Evolutionary conservation across 2,329 filamentous ascomycete species (phyloP).

Genomic region (Cryphonectria carpinicola): DNA sequence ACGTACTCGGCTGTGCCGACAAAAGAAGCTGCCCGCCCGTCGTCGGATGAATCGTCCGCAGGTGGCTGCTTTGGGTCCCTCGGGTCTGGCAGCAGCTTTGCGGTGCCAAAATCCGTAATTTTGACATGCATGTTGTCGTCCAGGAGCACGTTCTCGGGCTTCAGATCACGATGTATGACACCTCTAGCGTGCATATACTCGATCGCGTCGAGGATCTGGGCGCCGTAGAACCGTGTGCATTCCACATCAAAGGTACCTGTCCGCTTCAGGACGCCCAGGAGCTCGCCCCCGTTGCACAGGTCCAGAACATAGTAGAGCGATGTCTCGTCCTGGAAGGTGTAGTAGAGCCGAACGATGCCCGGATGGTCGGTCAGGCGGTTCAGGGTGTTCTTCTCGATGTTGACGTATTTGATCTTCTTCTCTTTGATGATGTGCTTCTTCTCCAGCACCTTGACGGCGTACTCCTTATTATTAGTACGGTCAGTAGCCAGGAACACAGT

Average conservation of each 20-base stretch:
- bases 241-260: constrained; percentile 94
- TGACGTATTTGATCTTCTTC: constrained; percentile 99
- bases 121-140: constrained; percentile 98
- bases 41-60: constrained; percentile 46
- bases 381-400: constrained; percentile 97
- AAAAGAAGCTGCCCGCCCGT: constrained; percentile 85
- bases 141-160: constrained; percentile 94
- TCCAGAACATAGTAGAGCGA: constrained; percentile 97
- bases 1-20: constrained; percentile 98
- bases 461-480: constrained; percentile 87
- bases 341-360: constrained; percentile 94
- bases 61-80: constrained; percentile 49
- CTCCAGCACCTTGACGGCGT: constrained; percentile 97
- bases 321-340: constrained; percentile 96
- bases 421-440: constrained; percentile 99
- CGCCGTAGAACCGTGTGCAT: constrained; percentile 91
- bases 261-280: constrained; percentile 91
- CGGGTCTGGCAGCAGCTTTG: constrained; percentile 79
- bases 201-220: constrained; percentile 94
- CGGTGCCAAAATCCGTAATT: constrained; percentile 97
- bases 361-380: constrained; percentile 96
- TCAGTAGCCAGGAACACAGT: constrained; percentile 93
- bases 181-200: constrained; percentile 97
- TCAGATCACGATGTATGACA: constrained; percentile 94
- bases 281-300: constrained; percentile 86